A percentile compares a stretch with the other conserved stretches of the same genome.
Evolutionary conservation across 2,329 filamentous ascomycete genomes (phyloP).

Genomic region (Samsoniella hepiali): DNA sequence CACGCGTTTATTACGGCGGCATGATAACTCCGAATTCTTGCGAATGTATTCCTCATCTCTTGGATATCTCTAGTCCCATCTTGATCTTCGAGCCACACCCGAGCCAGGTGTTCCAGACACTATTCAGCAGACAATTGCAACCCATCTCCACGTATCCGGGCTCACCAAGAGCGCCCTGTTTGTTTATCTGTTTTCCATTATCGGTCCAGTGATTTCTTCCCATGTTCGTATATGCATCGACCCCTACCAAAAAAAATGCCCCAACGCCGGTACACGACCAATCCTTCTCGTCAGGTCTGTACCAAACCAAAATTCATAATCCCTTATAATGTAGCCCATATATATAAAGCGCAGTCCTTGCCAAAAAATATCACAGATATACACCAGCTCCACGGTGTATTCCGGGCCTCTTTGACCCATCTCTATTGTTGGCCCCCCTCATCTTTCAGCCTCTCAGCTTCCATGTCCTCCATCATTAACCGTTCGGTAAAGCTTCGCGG

Average conservation of each 20-base stretch:
- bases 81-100: neutral
- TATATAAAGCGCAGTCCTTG: neutral
- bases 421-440: neutral
- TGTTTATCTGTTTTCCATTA: neutral
- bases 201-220: neutral
- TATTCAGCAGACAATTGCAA: neutral
- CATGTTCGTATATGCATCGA: neutral
- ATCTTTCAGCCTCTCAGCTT: constrained; percentile 25
- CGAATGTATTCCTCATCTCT: neutral
- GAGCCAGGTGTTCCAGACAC: neutral
- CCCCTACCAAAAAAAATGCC: neutral
- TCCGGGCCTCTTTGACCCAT: neutral
- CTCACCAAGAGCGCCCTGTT: neutral
- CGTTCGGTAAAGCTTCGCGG: constrained; percentile 49
- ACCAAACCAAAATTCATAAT: neutral
- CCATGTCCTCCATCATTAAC: constrained; percentile 47
- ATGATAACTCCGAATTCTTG: neutral
- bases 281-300: neutral
- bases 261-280: constrained; percentile 9
- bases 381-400: neutral
- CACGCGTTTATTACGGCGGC: neutral
- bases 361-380: neutral
- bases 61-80: constrained; percentile 3
- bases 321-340: neutral
- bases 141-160: neutral